A percentile compares a stretch with the other conserved stretches of the same genome.
These are phyloP conservation scores for Misopates orontium DNA, from an alignment of 257 asterid species.

Conservation along the genomic window DNA sequence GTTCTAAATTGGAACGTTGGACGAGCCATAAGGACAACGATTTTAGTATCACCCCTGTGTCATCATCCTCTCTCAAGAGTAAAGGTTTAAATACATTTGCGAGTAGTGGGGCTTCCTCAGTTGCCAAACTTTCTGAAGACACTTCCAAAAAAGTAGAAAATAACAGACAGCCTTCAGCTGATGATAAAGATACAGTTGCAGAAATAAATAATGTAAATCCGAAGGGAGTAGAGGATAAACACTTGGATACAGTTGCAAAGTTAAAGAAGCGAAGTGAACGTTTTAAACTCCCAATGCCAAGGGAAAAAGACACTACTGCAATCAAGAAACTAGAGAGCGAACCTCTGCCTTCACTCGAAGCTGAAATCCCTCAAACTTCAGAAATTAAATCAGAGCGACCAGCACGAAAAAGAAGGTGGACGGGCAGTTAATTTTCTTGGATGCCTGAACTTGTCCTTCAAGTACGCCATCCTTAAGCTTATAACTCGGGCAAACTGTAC, in stretches of 20 bases:
- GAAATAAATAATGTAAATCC: constrained; percentile 42
- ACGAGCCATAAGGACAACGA: constrained; percentile 85
- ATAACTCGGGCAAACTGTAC: background rate
- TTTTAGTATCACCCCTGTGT: constrained; percentile 36
- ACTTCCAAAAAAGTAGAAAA: constrained; percentile 46
- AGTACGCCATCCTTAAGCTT: background rate
- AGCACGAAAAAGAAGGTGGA: constrained; percentile 92
- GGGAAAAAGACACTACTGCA: constrained; percentile 61
- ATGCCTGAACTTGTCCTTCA: background rate
- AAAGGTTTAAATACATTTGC: constrained; percentile 37
- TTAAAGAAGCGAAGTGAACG: constrained; percentile 94
- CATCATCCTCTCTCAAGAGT: constrained; percentile 52
- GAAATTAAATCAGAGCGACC: constrained; percentile 94
- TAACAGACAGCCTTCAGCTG: constrained; percentile 41
- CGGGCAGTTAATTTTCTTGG: constrained; percentile 45
- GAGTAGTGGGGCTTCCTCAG: constrained; percentile 34
- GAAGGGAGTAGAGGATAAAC: constrained; percentile 58
- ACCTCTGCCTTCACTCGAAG: constrained; percentile 44
- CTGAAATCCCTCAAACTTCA: constrained; percentile 52
- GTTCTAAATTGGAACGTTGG: constrained; percentile 92
- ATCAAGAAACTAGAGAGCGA: constrained; percentile 61
- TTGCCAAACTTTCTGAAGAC: constrained; percentile 40
- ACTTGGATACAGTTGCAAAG: constrained; percentile 89
- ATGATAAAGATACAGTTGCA: constrained; percentile 40
- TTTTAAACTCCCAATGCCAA: constrained; percentile 93